phyloP scores from a whole-genome alignment of 2,329 filamentous ascomycete species.

The Colletotrichum orbiculare region DNA sequence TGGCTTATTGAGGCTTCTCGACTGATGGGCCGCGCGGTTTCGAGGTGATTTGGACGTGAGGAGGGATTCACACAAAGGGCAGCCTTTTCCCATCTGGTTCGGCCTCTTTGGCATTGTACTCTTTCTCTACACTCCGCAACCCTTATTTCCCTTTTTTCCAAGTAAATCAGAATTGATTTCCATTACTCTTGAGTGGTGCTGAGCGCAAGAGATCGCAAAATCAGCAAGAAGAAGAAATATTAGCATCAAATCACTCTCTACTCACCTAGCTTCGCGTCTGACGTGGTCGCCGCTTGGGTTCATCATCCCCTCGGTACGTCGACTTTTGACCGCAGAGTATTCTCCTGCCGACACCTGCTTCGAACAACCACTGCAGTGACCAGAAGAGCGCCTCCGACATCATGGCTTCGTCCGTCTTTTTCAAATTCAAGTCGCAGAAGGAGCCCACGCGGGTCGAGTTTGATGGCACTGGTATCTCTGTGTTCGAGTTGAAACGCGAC shows the following conservation, averaged over 20 bases:
- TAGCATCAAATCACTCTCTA: slow-evolving; percentile 37
- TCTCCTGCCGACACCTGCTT: slow-evolving; percentile 17
- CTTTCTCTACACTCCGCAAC: slow-evolving; percentile 37
- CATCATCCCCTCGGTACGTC: slow-evolving; percentile 16
- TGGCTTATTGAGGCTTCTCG: slow-evolving; percentile 34
- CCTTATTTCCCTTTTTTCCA: slow-evolving; percentile 42
- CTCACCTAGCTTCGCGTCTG: slow-evolving; percentile 33
- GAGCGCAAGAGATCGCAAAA: slow-evolving; percentile 41
- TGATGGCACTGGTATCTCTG: slow-evolving; percentile 96
- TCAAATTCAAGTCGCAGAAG: slow-evolving; percentile 99
- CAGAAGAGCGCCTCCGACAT: slow-evolving; percentile 45
- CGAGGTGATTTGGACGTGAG: slow-evolving; percentile 38
- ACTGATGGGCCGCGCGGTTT: slow-evolving; percentile 38
- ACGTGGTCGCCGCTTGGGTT: slow-evolving; percentile 23
- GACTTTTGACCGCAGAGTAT: slow-evolving; percentile 3
- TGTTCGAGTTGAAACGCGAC: slow-evolving; percentile 98
- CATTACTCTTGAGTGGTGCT: slow-evolving; percentile 47
- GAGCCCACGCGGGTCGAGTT: slow-evolving; percentile 95
- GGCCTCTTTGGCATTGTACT: slow-evolving; percentile 41
- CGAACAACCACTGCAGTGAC: slow-evolving; percentile 24
- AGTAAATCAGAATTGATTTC: slow-evolving; percentile 67
- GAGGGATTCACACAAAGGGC: slow-evolving; percentile 39
- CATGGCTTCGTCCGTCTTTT: slow-evolving; percentile 98
- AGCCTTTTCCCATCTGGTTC: slow-evolving; percentile 37
- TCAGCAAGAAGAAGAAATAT: slow-evolving; percentile 41